Conservation (phyloP, 805 yeast genomes). For the Grigorovia humatica region DNA sequence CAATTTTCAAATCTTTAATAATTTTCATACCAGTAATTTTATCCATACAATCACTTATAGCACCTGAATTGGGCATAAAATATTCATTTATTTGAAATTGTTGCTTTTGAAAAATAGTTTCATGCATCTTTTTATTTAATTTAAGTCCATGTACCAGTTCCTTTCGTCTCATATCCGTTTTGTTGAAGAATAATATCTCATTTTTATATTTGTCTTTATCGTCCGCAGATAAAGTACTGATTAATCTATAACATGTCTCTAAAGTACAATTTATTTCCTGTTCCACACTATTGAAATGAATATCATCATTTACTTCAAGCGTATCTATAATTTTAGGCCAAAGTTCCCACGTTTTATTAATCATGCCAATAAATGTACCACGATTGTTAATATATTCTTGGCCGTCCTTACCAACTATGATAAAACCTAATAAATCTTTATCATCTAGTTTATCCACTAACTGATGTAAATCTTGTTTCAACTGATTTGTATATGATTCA, state of each 20-base stretch:
- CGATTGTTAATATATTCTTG: slow-evolving; percentile 21
- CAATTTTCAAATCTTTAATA: slow-evolving; percentile 7
- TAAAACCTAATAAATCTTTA: slow-evolving; percentile 38
- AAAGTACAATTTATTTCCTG: slow-evolving; percentile 12
- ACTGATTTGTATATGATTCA: slow-evolving; percentile 15
- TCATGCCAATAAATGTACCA: slow-evolving; percentile 41
- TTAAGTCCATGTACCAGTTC: background rate
- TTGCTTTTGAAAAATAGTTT: slow-evolving; percentile 1
- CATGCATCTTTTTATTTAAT: background rate
- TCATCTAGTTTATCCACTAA: slow-evolving; percentile 25
- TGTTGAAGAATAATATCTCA: background rate
- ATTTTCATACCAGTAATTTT: slow-evolving; percentile 5
- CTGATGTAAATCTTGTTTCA: slow-evolving; percentile 21
- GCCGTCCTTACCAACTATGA: slow-evolving; percentile 39
- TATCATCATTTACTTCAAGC: slow-evolving; percentile 20
- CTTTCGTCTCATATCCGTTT: background rate
- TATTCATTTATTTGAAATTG: slow-evolving; percentile 1
- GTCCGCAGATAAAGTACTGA: slow-evolving; percentile 1
- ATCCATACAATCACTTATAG: slow-evolving; percentile 1
- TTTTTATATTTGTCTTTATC: background rate
- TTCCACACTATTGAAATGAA: slow-evolving; percentile 12
- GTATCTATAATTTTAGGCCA: slow-evolving; percentile 37
- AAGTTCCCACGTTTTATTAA: slow-evolving; percentile 36
- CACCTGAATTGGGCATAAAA: background rate
- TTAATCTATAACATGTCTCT: slow-evolving; percentile 18